Base-by-base conservation (phyloP, 2,329 filamentous ascomycete genomes). In the Reticulascus tulasneorum region DNA sequence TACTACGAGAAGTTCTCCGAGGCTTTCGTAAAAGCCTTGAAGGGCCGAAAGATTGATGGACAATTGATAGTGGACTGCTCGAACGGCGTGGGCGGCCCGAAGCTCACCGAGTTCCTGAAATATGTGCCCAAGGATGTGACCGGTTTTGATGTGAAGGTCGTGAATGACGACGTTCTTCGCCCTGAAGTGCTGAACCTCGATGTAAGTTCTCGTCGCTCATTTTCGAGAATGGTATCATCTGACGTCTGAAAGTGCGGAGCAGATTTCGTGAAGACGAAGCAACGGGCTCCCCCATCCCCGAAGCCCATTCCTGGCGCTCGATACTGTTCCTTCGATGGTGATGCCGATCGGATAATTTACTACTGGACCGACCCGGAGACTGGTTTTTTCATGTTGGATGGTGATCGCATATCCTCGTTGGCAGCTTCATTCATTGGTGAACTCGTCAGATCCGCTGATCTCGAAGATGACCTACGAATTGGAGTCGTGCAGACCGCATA, bases 401-500 rank as follows among this genome's bases (percentile, higher is more conserved):
- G 93, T 43, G 93, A 98, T 64, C 88, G 91, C 35, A 98, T 98
- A 55, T 91, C 93, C 6, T 95, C 90, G 3, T 81, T 98, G 33
- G 87, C 88, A 10, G 93, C 93, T 26, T 87, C 86, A 2, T 98
- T 96, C 69, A 88, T 98, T 46, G 86, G 84, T 23, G 90, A 97
- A 47, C 82, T 96, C 21, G 80, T 89, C 33, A 79, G 82, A 38
- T 84, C 82, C 42, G 86, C 88, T 37, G 86, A 86, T 11, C 75
- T 98, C 20, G 73, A 80, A 31, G 77, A 85, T 19, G 83, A 90
- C 45, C 74, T 97, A 47, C 88, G 86, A 55, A 90, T 97, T 44
- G 93, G 91, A 40, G 87, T 98, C 35, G 85, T 98, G 10, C 93
- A 98, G 66, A 98, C 93, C 2, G 93, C 93, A 15, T 98, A 98